Evolutionary conservation across 805 yeast species (phyloP).

Genomic region (Isabelozyma gotoi): DNA sequence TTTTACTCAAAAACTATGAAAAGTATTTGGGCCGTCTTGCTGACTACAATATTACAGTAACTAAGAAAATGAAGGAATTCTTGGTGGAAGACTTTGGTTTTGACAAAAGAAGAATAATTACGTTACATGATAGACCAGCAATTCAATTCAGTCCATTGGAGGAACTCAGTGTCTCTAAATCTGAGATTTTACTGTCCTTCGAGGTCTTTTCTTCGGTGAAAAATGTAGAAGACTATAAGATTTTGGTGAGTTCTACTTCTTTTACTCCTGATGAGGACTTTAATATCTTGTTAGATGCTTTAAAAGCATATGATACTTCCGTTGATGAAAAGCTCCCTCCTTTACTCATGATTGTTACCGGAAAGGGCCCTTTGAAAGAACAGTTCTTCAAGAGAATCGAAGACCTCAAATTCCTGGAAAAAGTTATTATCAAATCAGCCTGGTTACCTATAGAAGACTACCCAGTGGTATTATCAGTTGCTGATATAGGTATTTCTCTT

Average conservation of each 20-base stretch:
- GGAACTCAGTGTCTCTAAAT: constrained; percentile 27
- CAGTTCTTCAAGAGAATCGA: constrained; percentile 50
- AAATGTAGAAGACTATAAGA: constrained; percentile 43
- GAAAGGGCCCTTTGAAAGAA: constrained; percentile 83
- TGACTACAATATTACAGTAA: constrained; percentile 75
- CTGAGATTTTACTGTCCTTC: constrained; percentile 24
- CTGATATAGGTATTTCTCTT: constrained; percentile 86
- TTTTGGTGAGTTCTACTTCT: constrained; percentile 86
- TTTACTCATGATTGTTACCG: constrained; percentile 81
- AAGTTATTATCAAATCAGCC: constrained; percentile 57
- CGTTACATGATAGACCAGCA: constrained; percentile 87
- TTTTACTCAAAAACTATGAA: constrained; percentile 63
- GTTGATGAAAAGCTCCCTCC: constrained; percentile 39
- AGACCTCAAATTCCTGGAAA: constrained; percentile 41
- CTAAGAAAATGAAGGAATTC: constrained; percentile 66
- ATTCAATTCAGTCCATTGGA: constrained; percentile 56
- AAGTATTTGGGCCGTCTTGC: constrained; percentile 59
- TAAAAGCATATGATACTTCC: constrained; percentile 54
- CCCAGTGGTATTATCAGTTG: constrained; percentile 68
- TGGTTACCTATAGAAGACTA: constrained; percentile 84
- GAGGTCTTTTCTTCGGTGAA: constrained; percentile 25
- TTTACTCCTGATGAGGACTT: constrained; percentile 97
- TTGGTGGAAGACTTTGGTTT: constrained; percentile 58
- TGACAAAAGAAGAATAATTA: constrained; percentile 44
- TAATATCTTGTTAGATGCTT: constrained; percentile 62